Conservation (phyloP, 2,329 filamentous ascomycete species). For the Scolecobasidium constrictum region DNA sequence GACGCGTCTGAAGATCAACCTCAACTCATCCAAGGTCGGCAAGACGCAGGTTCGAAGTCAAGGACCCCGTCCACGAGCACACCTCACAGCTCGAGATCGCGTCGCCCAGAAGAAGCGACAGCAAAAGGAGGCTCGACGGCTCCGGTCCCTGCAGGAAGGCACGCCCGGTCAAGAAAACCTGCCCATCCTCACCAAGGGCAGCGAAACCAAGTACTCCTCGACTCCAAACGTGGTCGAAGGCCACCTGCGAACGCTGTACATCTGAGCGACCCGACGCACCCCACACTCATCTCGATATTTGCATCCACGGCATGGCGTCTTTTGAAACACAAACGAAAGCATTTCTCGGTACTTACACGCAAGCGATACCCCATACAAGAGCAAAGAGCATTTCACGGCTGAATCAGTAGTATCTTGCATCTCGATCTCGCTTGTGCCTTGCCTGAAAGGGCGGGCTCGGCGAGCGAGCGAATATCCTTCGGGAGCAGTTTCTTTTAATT, state of each 20-base stretch:
- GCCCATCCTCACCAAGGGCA: constrained; percentile 8
- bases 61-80: constrained; percentile 20
- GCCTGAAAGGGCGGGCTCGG: too few species aligned
- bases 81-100: constrained; percentile 22
- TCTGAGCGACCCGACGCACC: neutral
- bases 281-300: neutral
- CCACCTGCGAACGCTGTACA: constrained; percentile 8
- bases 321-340: neutral
- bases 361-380: too few species aligned
- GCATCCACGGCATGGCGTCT: neutral
- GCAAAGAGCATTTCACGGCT: neutral
- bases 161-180: constrained; percentile 4
- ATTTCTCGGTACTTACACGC: too few species aligned
- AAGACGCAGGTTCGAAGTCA: constrained; percentile 21
- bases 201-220: neutral
- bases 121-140: constrained; percentile 29
- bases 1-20: constrained; percentile 23
- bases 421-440: neutral
- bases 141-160: constrained; percentile 21
- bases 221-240: constrained; percentile 7
- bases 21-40: constrained; percentile 9
- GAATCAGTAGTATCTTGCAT: neutral
- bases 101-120: constrained; percentile 30
- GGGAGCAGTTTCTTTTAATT: neutral
- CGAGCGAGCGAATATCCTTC: too few species aligned